A percentile compares a stretch with the other conserved stretches of the same genome.
Conservation (phyloP, 805 yeast species). For the Debaryomyces maramus region DNA sequence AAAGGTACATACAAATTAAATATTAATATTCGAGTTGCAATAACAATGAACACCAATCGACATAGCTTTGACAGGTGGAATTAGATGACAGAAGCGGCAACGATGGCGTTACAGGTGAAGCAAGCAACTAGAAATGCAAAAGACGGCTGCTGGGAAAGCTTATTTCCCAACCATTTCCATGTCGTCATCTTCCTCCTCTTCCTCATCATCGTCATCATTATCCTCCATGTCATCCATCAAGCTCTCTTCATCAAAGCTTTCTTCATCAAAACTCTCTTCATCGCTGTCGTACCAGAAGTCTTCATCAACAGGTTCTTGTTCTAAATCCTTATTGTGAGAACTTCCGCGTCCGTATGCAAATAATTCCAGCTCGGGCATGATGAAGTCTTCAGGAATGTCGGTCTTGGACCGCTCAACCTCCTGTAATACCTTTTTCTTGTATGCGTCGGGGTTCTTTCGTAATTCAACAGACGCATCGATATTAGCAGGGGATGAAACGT, state of each 20-base stretch:
- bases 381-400: constrained; percentile 85
- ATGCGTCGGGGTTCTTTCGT: constrained; percentile 76
- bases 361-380: constrained; percentile 70
- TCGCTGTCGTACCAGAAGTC: constrained; percentile 78
- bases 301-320: constrained; percentile 66
- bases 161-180: constrained; percentile 14
- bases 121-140: too few species aligned
- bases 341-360: constrained; percentile 36
- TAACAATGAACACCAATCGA: too few species aligned
- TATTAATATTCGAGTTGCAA: too few species aligned
- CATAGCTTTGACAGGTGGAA: too few species aligned
- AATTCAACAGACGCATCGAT: constrained; percentile 93
- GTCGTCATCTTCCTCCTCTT: constrained; percentile 26
- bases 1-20: too few species aligned
- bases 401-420: constrained; percentile 82
- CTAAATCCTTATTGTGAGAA: constrained; percentile 39
- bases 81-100: too few species aligned
- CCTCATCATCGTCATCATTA: constrained; percentile 63
- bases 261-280: constrained; percentile 48
- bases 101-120: too few species aligned
- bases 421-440: constrained; percentile 69
- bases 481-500: constrained; percentile 90
- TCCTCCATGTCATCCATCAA: constrained; percentile 55
- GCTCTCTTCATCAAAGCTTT: constrained; percentile 48
- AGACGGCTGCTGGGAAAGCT: too few species aligned